These are phyloP conservation scores for Penstemon barbatus DNA, from an alignment of 257 asterid genomes.

Conservation along the genomic window DNA sequence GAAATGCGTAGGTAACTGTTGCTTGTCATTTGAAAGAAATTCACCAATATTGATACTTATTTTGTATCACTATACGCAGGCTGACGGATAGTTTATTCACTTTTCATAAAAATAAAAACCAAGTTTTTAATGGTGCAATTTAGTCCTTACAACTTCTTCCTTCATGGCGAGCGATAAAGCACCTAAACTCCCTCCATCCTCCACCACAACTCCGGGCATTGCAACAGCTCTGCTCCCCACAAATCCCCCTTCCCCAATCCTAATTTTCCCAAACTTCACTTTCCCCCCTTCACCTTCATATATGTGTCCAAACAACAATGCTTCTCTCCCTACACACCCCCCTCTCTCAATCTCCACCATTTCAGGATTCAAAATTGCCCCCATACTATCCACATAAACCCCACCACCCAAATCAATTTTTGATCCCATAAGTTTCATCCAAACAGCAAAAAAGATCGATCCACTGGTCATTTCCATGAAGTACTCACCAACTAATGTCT, in stretches of 20 bases:
- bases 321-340: conserved; percentile 72
- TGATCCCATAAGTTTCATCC: conserved; percentile 89
- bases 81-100: not conserved
- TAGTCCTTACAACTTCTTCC: conserved; percentile 58
- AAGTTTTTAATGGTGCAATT: conserved; percentile 24
- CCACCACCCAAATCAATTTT: conserved; percentile 54
- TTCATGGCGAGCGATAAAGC: conserved; percentile 88
- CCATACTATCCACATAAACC: conserved; percentile 78
- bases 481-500: conserved; percentile 65
- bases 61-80: not conserved
- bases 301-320: conserved; percentile 73
- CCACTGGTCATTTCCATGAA: conserved; percentile 72
- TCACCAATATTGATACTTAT: too few relatives aligned
- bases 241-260: conserved; percentile 67
- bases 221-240: conserved; percentile 78
- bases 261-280: conserved; percentile 77
- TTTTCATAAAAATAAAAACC: not conserved
- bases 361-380: conserved; percentile 77
- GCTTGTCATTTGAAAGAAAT: too few relatives aligned
- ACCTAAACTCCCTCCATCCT: conserved; percentile 54
- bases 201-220: conserved; percentile 87
- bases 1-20: too few relatives aligned
- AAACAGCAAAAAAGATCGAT: conserved; percentile 51
- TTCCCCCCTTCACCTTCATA: conserved; percentile 81
- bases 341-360: conserved; percentile 77